Percentiles rank a stretch among this genome's conserved stretches.
Evolutionary conservation across 352 stramenopile genomes (phyloP).

Genomic region (Phytophthora tubulina): DNA sequence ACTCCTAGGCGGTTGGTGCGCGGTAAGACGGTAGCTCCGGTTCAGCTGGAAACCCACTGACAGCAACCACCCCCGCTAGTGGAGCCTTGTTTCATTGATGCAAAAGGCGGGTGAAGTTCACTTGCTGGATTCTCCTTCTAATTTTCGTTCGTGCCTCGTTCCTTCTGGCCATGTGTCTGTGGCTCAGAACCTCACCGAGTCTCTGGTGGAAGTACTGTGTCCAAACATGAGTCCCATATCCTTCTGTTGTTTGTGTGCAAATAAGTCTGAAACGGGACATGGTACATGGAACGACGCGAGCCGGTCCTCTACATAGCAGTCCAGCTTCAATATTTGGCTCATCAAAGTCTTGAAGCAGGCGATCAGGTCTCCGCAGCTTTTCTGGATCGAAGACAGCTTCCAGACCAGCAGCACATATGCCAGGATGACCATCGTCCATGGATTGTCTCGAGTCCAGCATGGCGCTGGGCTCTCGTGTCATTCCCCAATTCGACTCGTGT

Average conservation of each 20-base stretch:
- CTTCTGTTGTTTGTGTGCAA: neutral
- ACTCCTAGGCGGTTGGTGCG: too few relatives aligned
- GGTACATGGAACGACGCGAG: conserved; percentile 6
- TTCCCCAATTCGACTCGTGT: conserved; percentile 42
- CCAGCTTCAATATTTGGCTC: conserved; percentile 17
- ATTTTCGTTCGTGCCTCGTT: conserved; percentile 35
- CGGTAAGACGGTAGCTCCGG: too few relatives aligned
- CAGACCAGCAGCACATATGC: conserved; percentile 15
- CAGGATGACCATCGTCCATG: conserved; percentile 20
- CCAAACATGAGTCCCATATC: conserved; percentile 23
- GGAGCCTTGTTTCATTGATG: conserved; percentile 11
- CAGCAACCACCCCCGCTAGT: neutral
- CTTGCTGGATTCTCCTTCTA: conserved; percentile 32
- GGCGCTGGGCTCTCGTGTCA: conserved; percentile 24
- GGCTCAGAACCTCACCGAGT: conserved; percentile 3
- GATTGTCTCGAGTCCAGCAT: conserved; percentile 16
- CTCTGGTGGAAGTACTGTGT: conserved; percentile 11
- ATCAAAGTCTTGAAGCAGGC: conserved; percentile 29
- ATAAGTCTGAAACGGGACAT: conserved; percentile 5
- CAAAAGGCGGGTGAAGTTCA: conserved; percentile 13
- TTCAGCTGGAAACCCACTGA: too few relatives aligned
- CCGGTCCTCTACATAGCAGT: conserved; percentile 25
- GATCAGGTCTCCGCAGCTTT: conserved; percentile 35
- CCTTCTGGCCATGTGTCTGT: conserved; percentile 33
- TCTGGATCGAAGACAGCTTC: conserved; percentile 27